A percentile compares a stretch with the other conserved stretches of the same genome.
These are phyloP conservation scores for Termitomyces eurrhizus DNA, from an alignment of 768 basidiomycete species.

Conservation along the genomic window DNA sequence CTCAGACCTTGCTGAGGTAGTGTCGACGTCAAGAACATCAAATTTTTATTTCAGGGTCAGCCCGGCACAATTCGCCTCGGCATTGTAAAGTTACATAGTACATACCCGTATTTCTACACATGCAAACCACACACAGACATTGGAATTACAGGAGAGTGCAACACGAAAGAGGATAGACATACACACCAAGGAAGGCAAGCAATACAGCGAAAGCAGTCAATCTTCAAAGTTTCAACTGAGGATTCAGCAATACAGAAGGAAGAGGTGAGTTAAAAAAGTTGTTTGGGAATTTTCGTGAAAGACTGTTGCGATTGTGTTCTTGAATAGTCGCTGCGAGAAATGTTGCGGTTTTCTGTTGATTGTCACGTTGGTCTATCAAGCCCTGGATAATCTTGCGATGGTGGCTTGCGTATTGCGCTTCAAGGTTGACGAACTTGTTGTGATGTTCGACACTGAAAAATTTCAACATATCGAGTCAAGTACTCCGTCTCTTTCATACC, in stretches of 20 bases:
- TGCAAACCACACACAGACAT: not conserved
- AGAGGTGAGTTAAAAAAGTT: conserved; percentile 32
- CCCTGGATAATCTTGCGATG: conserved; percentile 35
- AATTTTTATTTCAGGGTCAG: conserved; percentile 12
- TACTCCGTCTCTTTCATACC: conserved; percentile 25
- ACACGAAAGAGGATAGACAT: not conserved
- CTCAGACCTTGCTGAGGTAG: conserved; percentile 9
- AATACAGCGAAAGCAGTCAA: not conserved
- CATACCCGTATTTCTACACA: not conserved
- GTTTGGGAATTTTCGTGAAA: conserved; percentile 48
- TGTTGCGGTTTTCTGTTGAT: conserved; percentile 30
- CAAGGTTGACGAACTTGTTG: conserved; percentile 51
- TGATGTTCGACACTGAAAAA: conserved; percentile 42
- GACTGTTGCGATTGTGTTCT: conserved; percentile 43
- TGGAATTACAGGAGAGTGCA: not conserved
- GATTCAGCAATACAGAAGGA: conserved; percentile 19
- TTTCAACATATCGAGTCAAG: not conserved
- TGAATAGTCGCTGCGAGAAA: conserved; percentile 37
- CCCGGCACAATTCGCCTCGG: not conserved
- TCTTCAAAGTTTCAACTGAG: conserved; percentile 14
- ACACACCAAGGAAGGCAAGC: not conserved
- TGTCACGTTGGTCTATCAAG: conserved; percentile 40
- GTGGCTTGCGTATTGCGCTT: conserved; percentile 46
- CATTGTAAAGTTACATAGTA: not conserved
- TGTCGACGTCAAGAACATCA: conserved; percentile 15